These are phyloP conservation scores for Colletotrichum camelliae DNA, from an alignment of 2,329 filamentous ascomycete species.

Conservation along the genomic window DNA sequence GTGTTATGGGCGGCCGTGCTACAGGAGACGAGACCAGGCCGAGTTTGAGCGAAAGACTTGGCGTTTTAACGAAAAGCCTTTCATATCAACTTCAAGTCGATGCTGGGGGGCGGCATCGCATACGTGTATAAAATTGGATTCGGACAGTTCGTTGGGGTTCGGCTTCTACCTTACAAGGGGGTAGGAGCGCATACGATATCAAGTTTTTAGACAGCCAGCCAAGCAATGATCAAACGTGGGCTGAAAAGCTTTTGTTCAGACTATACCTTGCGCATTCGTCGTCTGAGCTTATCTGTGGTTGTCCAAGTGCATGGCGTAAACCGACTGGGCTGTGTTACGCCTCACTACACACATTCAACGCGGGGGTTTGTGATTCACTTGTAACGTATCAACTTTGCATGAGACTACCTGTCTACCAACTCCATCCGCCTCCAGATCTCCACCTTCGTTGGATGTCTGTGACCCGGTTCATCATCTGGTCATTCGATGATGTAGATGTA, in stretches of 20 bases:
- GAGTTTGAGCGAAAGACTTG: not conserved
- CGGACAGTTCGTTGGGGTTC: not conserved
- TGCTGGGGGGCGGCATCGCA: not conserved
- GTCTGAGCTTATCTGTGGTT: not conserved
- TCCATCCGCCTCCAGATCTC: conserved; percentile 18
- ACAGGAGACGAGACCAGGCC: not conserved
- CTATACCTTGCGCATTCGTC: not conserved
- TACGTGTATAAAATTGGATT: not conserved
- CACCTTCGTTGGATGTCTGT: conserved; percentile 2
- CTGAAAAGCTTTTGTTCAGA: not conserved
- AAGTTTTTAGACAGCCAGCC: not conserved
- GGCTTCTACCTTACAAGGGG: not conserved
- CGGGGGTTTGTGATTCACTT: not conserved
- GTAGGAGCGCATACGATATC: conserved; percentile 1
- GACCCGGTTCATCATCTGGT: conserved; percentile 11
- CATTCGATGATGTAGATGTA: conserved; percentile 37
- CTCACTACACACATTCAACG: not conserved
- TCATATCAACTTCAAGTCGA: not conserved
- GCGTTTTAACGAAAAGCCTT: not conserved
- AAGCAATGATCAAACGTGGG: not conserved
- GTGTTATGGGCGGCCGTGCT: not conserved
- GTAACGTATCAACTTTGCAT: conserved; percentile 8
- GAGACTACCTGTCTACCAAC: conserved; percentile 24
- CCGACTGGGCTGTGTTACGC: not conserved
- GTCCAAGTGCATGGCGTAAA: not conserved